Evolutionary conservation across 1,284 basidiomycete genomes (phyloP).

Genomic region (Trichosporon sp.): DNA sequence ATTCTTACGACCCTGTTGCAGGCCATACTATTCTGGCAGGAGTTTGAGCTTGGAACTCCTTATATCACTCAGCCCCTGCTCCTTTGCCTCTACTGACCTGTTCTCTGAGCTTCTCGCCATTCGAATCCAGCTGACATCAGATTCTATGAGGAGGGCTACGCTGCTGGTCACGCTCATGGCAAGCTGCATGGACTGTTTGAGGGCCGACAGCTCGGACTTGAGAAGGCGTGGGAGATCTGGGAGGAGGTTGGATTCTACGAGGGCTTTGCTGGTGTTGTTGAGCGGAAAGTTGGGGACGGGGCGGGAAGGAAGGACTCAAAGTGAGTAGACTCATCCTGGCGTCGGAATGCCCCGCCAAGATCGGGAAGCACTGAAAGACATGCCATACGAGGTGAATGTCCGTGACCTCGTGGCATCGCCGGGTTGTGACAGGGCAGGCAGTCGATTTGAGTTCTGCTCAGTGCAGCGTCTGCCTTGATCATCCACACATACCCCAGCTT

Average conservation of each 20-base stretch:
- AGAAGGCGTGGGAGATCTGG: conserved; percentile 94
- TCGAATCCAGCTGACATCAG: conserved; percentile 51
- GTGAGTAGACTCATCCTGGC: conserved; percentile 21
- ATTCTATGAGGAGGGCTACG: conserved; percentile 72
- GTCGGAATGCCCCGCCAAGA: too few relatives aligned
- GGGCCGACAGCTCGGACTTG: conserved; percentile 79
- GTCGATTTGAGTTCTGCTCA: too few relatives aligned
- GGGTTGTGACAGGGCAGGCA: too few relatives aligned
- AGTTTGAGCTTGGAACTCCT: too few relatives aligned
- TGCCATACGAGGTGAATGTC: too few relatives aligned
- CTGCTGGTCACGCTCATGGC: conserved; percentile 75
- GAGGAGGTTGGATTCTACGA: conserved; percentile 92
- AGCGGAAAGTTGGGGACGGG: conserved; percentile 44
- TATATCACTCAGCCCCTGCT: too few relatives aligned
- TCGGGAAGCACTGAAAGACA: too few relatives aligned
- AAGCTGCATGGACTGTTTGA: conserved; percentile 84
- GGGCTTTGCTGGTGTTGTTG: conserved; percentile 72
- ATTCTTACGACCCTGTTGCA: too few relatives aligned
- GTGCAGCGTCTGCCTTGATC: too few relatives aligned
- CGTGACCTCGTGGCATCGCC: too few relatives aligned
- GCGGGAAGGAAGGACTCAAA: conserved; percentile 24
- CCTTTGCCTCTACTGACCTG: neutral
- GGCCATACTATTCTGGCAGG: too few relatives aligned
- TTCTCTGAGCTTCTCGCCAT: neutral
- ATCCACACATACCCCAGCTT: too few relatives aligned